Evolutionary conservation across 1,139 yeast species (phyloP), one percentile per base, ranked within the genome.

Genomic region (Suhomyces panamericanus): DNA sequence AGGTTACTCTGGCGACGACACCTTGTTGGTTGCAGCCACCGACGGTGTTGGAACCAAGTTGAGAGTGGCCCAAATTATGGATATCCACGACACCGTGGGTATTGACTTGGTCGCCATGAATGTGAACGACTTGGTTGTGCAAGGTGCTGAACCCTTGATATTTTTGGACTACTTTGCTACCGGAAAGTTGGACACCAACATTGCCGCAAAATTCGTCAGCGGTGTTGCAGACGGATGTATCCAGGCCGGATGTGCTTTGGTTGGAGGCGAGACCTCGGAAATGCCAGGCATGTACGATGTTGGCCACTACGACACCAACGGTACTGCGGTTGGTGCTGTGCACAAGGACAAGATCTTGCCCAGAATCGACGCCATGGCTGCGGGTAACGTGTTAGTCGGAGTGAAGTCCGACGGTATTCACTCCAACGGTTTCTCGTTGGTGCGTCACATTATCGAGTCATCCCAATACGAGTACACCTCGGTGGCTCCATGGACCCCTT

Each of bases 281-380:
- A 95, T 95, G 99, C 99, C 99, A 34, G 99, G 99, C 54, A 89
- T 95, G 86, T 95, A 95, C 62, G 87, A 84, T 47, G 90, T 83
- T 48, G 95, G 95, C 37, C 99, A 95, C 67, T 95, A 95, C 64
- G 99, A 95, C 68, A 91, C 96, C 49, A 93, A 93, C 60, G 99
- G 99, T 67, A 93, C 99, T 35, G 95, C 97, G 42, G 91, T 95
- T 42, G 99, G 99, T 59, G 99, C 99, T n/a, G 98, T 95, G n/a
- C 73, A 78, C 55, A 87, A 86, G 60, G 69, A 74, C 51, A 78
- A 80, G 53, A 80, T 93, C 44, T 75, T 95, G 56, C 99, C 99
- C 35, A 78, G 77, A 52, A 62, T 76, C 22, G 69, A 77, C 24
- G 74, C 70, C 43, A 88, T 95, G 95, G 60, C 70, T 24, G 78